phyloP scores from a whole-genome alignment of 441 rosid genomes.

The Euphorbia schlechtendalii region DNA sequence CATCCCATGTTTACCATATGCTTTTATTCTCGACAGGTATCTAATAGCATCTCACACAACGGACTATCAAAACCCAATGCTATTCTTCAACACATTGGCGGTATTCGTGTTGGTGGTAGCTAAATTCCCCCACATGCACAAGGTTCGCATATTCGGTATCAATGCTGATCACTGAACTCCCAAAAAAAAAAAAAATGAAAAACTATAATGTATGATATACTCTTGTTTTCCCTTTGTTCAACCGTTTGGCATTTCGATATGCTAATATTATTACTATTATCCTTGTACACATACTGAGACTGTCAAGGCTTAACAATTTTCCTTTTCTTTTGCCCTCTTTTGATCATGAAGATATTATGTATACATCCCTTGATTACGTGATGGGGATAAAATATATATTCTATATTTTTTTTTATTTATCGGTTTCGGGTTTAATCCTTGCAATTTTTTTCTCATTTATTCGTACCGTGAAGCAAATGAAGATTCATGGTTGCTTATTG shows the following conservation, averaged over 20 bases:
- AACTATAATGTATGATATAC: not conserved
- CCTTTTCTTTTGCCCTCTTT: slow-evolving; percentile 1
- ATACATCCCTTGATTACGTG: slow-evolving; percentile 11
- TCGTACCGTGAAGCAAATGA: not conserved
- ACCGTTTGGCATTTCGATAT: slow-evolving; percentile 21
- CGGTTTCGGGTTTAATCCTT: not conserved
- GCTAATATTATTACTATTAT: slow-evolving; percentile 16
- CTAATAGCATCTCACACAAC: slow-evolving; percentile 94
- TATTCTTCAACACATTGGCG: slow-evolving; percentile 72
- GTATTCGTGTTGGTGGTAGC: slow-evolving; percentile 87
- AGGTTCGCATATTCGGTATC: slow-evolving; percentile 92
- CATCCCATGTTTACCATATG: not conserved
- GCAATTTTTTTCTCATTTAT: too few species aligned
- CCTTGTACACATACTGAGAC: slow-evolving; percentile 34
- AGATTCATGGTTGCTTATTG: too few species aligned
- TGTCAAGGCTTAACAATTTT: slow-evolving; percentile 22
- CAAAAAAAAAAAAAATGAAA: not conserved
- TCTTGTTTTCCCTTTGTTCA: slow-evolving; percentile 1
- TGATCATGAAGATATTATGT: slow-evolving; percentile 14
- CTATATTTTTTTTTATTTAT: slow-evolving; percentile 1
- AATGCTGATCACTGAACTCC: slow-evolving; percentile 49
- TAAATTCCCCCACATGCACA: slow-evolving; percentile 96
- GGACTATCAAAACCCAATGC: slow-evolving; percentile 85
- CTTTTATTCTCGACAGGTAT: slow-evolving; percentile 45
- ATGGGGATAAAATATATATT: slow-evolving; percentile 3